phyloP scores from a whole-genome alignment of 2,329 filamentous ascomycete genomes.

The Emergomyces pasteurianus region DNA sequence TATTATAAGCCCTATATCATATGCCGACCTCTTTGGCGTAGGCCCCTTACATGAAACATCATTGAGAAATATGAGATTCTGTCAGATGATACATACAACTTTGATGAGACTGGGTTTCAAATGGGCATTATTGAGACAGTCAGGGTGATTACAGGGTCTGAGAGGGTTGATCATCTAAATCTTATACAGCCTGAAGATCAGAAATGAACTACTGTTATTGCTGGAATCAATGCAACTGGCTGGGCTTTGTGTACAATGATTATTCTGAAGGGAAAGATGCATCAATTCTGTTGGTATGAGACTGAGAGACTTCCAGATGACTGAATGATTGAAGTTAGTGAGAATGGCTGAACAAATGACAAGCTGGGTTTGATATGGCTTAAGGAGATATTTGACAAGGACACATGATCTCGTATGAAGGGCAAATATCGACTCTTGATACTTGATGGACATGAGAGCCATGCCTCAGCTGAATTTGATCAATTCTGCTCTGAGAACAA shows the following conservation, averaged over 20 bases:
- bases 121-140: slow-evolving; percentile 5
- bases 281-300: too few species aligned
- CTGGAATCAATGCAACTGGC: too few species aligned
- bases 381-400: neutral
- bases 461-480: neutral
- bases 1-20: too few species aligned
- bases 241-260: too few species aligned
- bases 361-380: too few species aligned
- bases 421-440: neutral
- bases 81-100: slow-evolving; percentile 10
- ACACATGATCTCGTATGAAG: neutral
- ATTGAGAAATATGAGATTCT: slow-evolving; percentile 6
- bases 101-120: slow-evolving; percentile 2
- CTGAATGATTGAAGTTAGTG: too few species aligned
- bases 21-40: too few species aligned
- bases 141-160: slow-evolving; percentile 8
- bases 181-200: slow-evolving; percentile 11
- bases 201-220: slow-evolving; percentile 12
- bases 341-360: too few species aligned
- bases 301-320: too few species aligned
- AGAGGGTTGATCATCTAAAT: slow-evolving; percentile 6
- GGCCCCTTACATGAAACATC: too few species aligned
- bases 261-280: too few species aligned
- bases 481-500: neutral
- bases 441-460: neutral